Evolutionary conservation across 1,284 basidiomycete species (phyloP), one percentile per base, ranked within the genome.

Genomic region (Trichosporon ovoides): DNA sequence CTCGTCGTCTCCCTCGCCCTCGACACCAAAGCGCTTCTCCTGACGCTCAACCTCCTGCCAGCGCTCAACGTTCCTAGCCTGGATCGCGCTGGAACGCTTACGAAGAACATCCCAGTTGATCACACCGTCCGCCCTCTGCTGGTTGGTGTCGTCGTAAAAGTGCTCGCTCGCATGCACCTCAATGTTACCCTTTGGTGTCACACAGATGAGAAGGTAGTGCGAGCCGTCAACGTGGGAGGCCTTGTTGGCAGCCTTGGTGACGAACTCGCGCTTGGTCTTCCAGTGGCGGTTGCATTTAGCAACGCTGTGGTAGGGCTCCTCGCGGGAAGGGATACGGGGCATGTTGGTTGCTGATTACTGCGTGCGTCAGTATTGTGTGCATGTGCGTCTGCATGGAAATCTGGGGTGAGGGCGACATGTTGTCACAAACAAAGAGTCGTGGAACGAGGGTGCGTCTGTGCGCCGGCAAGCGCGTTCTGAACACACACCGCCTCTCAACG

Each of bases 201-300:
- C 79, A 73, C 78, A 80, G 53, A 81, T 68, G 60, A 83, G 79
- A 56, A 81, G 79, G 67, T 81, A 83, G 60, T 82, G 81, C 19
- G 74, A 77, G 16, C 81, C 81, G 66, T 81, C 81, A 74, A 81
- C 80, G 68, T 77, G 77, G 2, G 76, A 75, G 12, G 76, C 71
- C 64, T 76, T 75, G 61, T 81, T 81, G n/a, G 82, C 75, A 0
- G 78, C 73, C 33, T 80, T 77, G 1, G 82, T 74, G 58, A 82
- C 79, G 56, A 81, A 75, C 64, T 81, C 81, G 59, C 81, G 77
- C 63, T 82, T 82, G 56, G 79, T 78, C 66, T 81, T 81, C 73
- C 77, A 82, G 65, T 82, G 81, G 13, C 81, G 71, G 52, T 80
- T 80, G 63, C 81, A 80, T 38, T 80, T 76, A 7, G 79, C 77